Base-by-base conservation (phyloP, 305 asterid species). In the Fraxinus paxiana region DNA sequence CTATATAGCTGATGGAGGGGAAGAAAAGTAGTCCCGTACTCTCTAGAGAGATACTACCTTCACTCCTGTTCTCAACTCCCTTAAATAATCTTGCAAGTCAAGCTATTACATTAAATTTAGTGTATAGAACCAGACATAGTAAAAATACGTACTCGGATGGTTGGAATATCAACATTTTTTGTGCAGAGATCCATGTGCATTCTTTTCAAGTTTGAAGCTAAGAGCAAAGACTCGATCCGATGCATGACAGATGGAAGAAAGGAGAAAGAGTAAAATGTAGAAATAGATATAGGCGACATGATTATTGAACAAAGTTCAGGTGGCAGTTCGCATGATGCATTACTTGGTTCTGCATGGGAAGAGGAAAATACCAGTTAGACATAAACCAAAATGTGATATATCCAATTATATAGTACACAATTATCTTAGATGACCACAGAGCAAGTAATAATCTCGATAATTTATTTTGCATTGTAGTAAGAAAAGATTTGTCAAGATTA, bases 211-310 rank as follows among this genome's bases (percentile, higher is more conserved):
- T 83, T 86, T 59, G 88, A 78, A 46, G 98, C 98, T 35, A 91
- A 10, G 33, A 95, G 89, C 83, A 92, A 83, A 38, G 79, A 92
- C 91, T 92, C 97, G 22, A 95, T 79, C 78, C 97, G 89, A 82
- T 92, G 96, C 97, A 95, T 90, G 41, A 92, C 78, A 2, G 92
- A 94, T 6, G 97, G 96, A 75, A 88, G 85, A 82, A 80, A 89
- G 1, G 97, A 83, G 85, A 91, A 95, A 2, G 99, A 82, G 83
- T 87, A 90, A 37, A 92, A 31, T 7, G 95, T 87, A n/a, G 89
- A 87, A 4, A 87, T 59, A 4, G 94, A 85, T 61, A 92, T 61
- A 12, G 95, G 96, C 3, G 97, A 85, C 97, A 92, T 90, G 79
- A 94, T 10, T 6, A 95, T 77, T 0, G 15, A 77, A 83, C 97